phyloP scores from a whole-genome alignment of 177 flowering plant genomes.

The Vitis hybrid region DNA sequence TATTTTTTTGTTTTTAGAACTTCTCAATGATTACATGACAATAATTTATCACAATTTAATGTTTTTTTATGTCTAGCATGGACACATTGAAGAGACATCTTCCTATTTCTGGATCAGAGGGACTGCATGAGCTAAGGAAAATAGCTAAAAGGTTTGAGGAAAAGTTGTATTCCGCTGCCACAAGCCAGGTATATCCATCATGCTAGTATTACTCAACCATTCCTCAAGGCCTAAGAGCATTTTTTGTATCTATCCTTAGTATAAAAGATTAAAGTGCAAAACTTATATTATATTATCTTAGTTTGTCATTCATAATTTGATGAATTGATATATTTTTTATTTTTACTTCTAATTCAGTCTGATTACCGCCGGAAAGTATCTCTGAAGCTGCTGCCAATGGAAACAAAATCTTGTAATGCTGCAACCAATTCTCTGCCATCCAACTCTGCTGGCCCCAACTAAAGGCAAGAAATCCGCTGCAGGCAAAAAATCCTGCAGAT shows the following conservation, averaged over 20 bases:
- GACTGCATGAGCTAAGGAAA: slow-evolving; percentile 43
- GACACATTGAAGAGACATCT: slow-evolving; percentile 53
- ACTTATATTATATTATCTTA: no score
- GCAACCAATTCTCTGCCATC: slow-evolving; percentile 31
- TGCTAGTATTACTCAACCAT: background rate
- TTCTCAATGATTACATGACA: no score
- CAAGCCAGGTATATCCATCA: slow-evolving; percentile 38
- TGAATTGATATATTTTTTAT: slow-evolving; percentile 7
- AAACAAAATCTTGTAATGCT: slow-evolving; percentile 43
- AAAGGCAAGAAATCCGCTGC: no score
- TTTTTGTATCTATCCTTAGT: background rate
- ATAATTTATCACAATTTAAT: no score
- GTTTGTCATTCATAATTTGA: no score
- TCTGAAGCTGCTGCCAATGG: slow-evolving; percentile 65
- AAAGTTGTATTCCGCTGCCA: slow-evolving; percentile 41
- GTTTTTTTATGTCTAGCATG: slow-evolving; percentile 40
- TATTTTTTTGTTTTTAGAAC: no score
- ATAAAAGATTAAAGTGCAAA: no score
- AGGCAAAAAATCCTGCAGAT: slow-evolving; percentile 11
- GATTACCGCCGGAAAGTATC: slow-evolving; percentile 65
- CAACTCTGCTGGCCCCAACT: slow-evolving; percentile 25
- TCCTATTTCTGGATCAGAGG: slow-evolving; percentile 47
- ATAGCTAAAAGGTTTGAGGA: slow-evolving; percentile 64
- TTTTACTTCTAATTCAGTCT: slow-evolving; percentile 25
- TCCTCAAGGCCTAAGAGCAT: background rate